Percentiles rank a stretch among this genome's conserved stretches.
phyloP scores from a whole-genome alignment of 2,329 filamentous ascomycete species.

The Scolecobasidium constrictum region DNA sequence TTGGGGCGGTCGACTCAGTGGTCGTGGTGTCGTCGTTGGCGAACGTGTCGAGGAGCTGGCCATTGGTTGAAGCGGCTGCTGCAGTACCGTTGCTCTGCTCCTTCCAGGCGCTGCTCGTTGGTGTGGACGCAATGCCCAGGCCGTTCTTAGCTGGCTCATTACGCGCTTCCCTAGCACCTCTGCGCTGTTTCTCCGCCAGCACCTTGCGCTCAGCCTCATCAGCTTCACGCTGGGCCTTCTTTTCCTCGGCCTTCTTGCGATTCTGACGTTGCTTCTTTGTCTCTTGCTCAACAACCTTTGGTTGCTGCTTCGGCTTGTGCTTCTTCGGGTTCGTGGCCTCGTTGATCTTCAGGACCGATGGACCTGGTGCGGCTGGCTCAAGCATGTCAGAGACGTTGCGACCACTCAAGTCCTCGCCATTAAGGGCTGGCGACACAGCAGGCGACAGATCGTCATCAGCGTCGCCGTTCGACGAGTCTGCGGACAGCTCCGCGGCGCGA shows the following conservation, averaged over 20 bases:
- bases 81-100: slow-evolving; percentile 20
- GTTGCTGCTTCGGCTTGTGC: slow-evolving; percentile 48
- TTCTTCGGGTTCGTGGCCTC: slow-evolving; percentile 43
- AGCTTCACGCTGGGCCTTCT: slow-evolving; percentile 63
- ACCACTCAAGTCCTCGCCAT: slow-evolving; percentile 36
- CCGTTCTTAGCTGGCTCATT: slow-evolving; percentile 78
- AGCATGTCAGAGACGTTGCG: slow-evolving; percentile 87
- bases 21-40: slow-evolving; percentile 26
- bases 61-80: slow-evolving; percentile 12
- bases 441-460: slow-evolving; percentile 73
- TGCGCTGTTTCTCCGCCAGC: slow-evolving; percentile 72
- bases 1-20: slow-evolving; percentile 26
- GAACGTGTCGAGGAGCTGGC: slow-evolving; percentile 38
- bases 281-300: slow-evolving; percentile 50
- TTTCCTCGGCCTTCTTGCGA: slow-evolving; percentile 73
- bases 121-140: slow-evolving; percentile 34
- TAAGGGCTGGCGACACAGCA: slow-evolving; percentile 51
- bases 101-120: slow-evolving; percentile 45
- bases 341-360: slow-evolving; percentile 69
- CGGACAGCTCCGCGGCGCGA: slow-evolving; percentile 26
- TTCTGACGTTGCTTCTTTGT: slow-evolving; percentile 96
- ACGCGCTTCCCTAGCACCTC: slow-evolving; percentile 69
- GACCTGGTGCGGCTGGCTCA: slow-evolving; percentile 55
- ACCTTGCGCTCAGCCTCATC: slow-evolving; percentile 68
- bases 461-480: slow-evolving; percentile 57